Percentiles rank a stretch among this genome's conserved stretches.
phyloP scores from a whole-genome alignment of 257 asterid genomes.

The Catharanthus roseus region DNA sequence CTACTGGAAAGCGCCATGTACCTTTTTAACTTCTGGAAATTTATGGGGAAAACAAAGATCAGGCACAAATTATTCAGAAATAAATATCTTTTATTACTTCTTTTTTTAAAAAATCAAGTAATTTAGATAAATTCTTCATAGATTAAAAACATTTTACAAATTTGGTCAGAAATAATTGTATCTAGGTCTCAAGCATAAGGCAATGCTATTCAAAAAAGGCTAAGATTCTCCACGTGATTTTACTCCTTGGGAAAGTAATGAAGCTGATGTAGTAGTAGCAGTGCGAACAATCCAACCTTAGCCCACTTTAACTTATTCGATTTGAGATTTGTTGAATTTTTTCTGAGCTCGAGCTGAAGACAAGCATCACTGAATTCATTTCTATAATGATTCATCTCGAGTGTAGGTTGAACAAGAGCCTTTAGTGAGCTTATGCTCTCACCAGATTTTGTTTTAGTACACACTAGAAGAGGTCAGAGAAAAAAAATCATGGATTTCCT shows the following conservation, averaged over 20 bases:
- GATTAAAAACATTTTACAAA: background rate
- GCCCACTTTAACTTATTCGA: too few species aligned
- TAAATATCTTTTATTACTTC: background rate
- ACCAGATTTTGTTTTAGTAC: background rate
- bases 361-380: too few species aligned
- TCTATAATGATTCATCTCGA: too few species aligned
- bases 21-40: conserved; percentile 1
- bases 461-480: background rate
- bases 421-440: background rate
- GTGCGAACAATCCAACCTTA: too few species aligned
- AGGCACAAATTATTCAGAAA: background rate
- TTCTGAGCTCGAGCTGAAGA: too few species aligned
- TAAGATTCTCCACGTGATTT: background rate
- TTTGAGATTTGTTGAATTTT: too few species aligned
- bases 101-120: background rate
- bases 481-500: background rate
- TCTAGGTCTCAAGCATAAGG: background rate
- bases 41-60: background rate
- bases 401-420: too few species aligned
- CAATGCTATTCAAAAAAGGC: background rate
- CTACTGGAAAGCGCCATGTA: conserved; percentile 11
- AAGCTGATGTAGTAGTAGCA: background rate
- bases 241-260: background rate
- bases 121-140: background rate
- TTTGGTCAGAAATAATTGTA: background rate